Evolutionary conservation across 225 moss, liverwort and hornwort genomes (phyloP), one percentile per base, ranked within the genome.

Genomic region (Physcomitrellopsis africana): DNA sequence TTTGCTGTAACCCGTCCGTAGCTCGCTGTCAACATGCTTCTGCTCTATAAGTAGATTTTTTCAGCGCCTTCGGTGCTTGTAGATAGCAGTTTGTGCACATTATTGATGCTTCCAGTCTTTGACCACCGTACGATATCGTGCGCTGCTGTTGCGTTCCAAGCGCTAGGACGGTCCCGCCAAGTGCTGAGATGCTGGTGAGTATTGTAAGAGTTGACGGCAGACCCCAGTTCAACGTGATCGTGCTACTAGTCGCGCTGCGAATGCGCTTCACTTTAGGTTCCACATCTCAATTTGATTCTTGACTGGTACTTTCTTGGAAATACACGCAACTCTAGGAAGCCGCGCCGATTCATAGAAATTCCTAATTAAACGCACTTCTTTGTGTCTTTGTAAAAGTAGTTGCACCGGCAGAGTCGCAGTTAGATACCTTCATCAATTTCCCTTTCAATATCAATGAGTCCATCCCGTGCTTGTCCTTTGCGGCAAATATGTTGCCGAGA

Each of bases 181-280:
- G 51, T 52, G 52, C 73, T 63, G 52, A 51, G 73, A 63, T 15
- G 60, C 16, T 63, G 60, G 41, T 37, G 49, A 23, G 48, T 10
- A 4, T 4, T 37, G 32, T 37, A 11, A 1, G 52, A 22, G 23
- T 24, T 8, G 57, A 43, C 24, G 43, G 43, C 57, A 43, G 23
- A 10, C 22, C 56, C 14, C 14, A 14, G 57, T 37, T 37, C 32
- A 2, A 55, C 22, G 22, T 23, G 24, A 58, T n/a, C 23, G 46
- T n/a, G 44, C 24, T 11, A 20, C 15, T 22, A 20, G 54, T 55
- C 10, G 13, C 54, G 16, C 32, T 68, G 43, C 32, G 32, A 37
- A 37, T 37, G 32, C 32, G 32, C 32, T 37, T 37, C 32, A 4
- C 32, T 37, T 37, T 37, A 37, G 32, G 32, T 37, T 37, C 32